Percentiles rank a stretch among this genome's conserved stretches.
Evolutionary conservation across 768 basidiomycete genomes (phyloP).

Genomic region (Auricularia sp.): DNA sequence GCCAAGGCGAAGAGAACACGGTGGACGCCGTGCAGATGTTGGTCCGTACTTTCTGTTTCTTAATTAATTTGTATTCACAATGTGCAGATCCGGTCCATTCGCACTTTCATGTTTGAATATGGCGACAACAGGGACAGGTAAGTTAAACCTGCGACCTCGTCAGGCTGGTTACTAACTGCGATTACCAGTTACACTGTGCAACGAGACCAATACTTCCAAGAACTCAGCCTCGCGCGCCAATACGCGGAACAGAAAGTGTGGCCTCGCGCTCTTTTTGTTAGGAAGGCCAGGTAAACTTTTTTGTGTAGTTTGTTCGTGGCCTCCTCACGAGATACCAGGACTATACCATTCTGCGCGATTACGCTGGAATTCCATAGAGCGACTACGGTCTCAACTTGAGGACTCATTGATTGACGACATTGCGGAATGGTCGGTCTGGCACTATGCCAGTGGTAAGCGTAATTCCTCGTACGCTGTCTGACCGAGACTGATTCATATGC

Average conservation of each 20-base stretch:
- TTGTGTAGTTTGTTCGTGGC: neutral
- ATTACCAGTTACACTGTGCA: conserved; percentile 33
- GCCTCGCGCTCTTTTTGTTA: conserved; percentile 63
- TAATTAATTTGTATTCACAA: neutral
- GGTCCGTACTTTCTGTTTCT: conserved; percentile 28
- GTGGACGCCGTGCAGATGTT: conserved; percentile 72
- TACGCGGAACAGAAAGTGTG: conserved; percentile 65
- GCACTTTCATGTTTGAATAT: conserved; percentile 65
- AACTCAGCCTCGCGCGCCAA: conserved; percentile 55
- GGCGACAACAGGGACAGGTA: conserved; percentile 56
- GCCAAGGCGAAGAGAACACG: conserved; percentile 71
- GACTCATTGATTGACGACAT: conserved; percentile 61
- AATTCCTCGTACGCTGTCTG: no score
- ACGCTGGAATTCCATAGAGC: conserved; percentile 66
- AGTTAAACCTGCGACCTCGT: neutral
- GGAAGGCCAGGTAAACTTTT: conserved; percentile 47
- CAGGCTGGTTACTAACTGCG: conserved; percentile 25
- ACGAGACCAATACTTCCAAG: conserved; percentile 46
- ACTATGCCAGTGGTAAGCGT: conserved; percentile 44
- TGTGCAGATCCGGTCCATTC: conserved; percentile 51
- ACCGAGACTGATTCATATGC: neutral
- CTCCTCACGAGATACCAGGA: conserved; percentile 5
- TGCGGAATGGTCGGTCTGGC: conserved; percentile 68
- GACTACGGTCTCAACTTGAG: conserved; percentile 48
- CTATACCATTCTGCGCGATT: conserved; percentile 48